These are phyloP conservation scores for Ceratocystis ficicola DNA, from an alignment of 2,329 filamentous ascomycete genomes.

Conservation along the genomic window DNA sequence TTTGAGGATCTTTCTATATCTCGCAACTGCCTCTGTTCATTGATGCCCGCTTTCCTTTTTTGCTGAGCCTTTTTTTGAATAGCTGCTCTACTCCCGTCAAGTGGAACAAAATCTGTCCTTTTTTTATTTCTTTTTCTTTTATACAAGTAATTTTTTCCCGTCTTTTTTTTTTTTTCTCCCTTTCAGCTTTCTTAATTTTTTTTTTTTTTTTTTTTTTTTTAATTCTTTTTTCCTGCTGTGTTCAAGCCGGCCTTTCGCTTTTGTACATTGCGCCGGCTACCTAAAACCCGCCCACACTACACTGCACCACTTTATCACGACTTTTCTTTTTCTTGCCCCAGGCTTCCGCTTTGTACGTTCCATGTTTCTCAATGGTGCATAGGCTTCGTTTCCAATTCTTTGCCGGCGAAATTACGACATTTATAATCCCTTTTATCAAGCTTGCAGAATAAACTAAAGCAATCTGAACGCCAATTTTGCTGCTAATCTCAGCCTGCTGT, in stretches of 20 bases:
- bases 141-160: too few species aligned
- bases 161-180: slow-evolving; percentile 8
- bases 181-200: neutral
- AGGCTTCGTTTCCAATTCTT: too few species aligned
- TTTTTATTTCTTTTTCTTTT: slow-evolving; percentile 12
- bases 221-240: neutral
- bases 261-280: neutral
- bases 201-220: neutral
- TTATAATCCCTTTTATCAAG: too few species aligned
- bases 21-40: slow-evolving; percentile 9
- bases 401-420: too few species aligned
- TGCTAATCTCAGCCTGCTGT: neutral
- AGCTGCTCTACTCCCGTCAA: neutral
- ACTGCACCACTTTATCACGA: neutral
- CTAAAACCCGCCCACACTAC: neutral
- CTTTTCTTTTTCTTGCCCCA: slow-evolving; percentile 6
- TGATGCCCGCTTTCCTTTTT: neutral
- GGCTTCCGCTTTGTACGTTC: neutral
- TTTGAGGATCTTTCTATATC: slow-evolving; percentile 14
- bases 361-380: too few species aligned
- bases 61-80: neutral
- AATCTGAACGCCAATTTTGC: neutral
- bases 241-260: slow-evolving; percentile 7
- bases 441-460: neutral
- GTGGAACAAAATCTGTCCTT: neutral